Percentiles rank a stretch among this genome's conserved stretches.
Conservation (phyloP, 257 asterid species). For the Solanum infundibuliforme region DNA sequence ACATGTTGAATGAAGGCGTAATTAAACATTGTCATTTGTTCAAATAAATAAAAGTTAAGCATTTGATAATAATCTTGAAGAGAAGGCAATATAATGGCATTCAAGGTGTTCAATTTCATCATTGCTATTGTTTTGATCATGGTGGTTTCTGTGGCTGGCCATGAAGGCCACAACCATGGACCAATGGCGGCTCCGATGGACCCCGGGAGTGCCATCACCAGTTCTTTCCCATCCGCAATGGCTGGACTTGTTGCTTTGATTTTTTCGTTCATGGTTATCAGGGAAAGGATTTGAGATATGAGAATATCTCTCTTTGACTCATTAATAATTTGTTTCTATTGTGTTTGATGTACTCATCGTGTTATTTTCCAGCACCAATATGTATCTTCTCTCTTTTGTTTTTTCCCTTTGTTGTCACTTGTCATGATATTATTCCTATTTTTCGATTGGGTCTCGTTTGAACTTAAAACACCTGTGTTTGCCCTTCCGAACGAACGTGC, state of each 20-base stretch:
- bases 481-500: accelerated
- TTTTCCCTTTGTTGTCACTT: neutral
- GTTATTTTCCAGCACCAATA: neutral
- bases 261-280: neutral
- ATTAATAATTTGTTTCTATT: neutral
- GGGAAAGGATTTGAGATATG: conserved; percentile 2
- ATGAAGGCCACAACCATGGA: neutral
- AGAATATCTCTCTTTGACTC: neutral
- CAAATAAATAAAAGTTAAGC: neutral
- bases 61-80: neutral
- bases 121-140: neutral
- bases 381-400: neutral
- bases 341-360: neutral
- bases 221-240: neutral
- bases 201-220: neutral
- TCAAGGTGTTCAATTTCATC: neutral
- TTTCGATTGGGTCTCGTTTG: no score
- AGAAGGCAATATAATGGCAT: neutral
- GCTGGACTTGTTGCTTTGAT: neutral
- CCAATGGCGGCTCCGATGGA: neutral
- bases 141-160: neutral
- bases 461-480: no score
- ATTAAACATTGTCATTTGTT: neutral
- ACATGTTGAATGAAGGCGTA: neutral
- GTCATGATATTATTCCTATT: neutral